Evolutionary conservation across 805 yeast genomes (phyloP).

Genomic region (Candida odintsovae): DNA sequence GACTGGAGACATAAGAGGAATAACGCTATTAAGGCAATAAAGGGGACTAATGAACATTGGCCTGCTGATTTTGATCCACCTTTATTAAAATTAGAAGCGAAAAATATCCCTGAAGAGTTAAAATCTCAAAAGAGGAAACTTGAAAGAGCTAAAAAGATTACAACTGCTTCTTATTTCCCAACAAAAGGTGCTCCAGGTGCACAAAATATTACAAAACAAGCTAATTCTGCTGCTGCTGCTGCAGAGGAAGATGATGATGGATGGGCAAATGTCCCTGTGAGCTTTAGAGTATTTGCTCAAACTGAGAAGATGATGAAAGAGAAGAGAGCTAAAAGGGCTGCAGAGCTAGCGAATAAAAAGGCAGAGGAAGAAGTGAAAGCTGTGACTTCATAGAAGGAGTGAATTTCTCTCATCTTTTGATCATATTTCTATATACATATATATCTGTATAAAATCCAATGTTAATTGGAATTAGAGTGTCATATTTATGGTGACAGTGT

Average conservation of each 20-base stretch:
- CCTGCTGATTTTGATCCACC: constrained; percentile 62
- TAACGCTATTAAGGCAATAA: constrained; percentile 51
- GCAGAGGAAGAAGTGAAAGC: constrained; percentile 1
- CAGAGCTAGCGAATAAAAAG: constrained; percentile 14
- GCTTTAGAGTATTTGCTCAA: constrained; percentile 77
- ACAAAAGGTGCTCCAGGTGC: constrained; percentile 27
- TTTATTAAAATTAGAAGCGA: constrained; percentile 31
- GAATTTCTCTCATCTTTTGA: not conserved
- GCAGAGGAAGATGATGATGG: constrained; percentile 36
- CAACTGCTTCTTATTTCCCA: constrained; percentile 30
- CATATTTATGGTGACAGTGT: too few species aligned
- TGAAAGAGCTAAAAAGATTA: constrained; percentile 17
- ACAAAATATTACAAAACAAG: constrained; percentile 18
- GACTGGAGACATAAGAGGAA: constrained; percentile 67
- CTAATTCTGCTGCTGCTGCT: constrained; percentile 22
- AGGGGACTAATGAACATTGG: constrained; percentile 45
- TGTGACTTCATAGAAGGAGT: constrained; percentile 1
- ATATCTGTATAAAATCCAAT: too few species aligned
- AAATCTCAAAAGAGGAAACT: constrained; percentile 23
- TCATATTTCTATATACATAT: too few species aligned
- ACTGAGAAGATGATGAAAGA: constrained; percentile 62
- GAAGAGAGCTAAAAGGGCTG: constrained; percentile 20
- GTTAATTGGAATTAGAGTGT: too few species aligned
- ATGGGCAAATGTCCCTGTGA: constrained; percentile 62
- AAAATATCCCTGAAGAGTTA: constrained; percentile 39